Percentiles rank a stretch among this genome's conserved stretches.
Evolutionary conservation across 2,329 filamentous ascomycete genomes (phyloP).

Genomic region (Grosmannia huntii): DNA sequence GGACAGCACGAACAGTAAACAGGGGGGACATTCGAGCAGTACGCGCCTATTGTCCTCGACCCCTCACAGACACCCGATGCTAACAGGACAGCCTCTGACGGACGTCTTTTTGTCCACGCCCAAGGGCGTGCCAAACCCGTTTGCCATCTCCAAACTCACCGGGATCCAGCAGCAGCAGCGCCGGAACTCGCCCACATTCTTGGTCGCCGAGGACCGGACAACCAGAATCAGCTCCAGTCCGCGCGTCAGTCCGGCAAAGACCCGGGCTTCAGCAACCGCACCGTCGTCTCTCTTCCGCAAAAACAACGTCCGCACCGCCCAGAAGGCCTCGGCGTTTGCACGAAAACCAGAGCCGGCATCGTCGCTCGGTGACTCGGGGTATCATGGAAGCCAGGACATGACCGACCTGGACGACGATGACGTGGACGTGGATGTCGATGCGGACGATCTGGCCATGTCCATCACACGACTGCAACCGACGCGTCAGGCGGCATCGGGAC

Average conservation of each 20-base stretch:
- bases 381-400: constrained; percentile 52
- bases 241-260: constrained; percentile 19
- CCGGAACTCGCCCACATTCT: constrained; percentile 22
- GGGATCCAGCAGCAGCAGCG: constrained; percentile 36
- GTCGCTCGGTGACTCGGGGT: constrained; percentile 51
- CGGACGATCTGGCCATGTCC: constrained; percentile 6
- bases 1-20: constrained; percentile 51
- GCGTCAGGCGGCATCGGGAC: background rate
- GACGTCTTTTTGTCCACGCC: constrained; percentile 44
- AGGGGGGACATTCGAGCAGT: constrained; percentile 49
- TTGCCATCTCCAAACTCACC: constrained; percentile 30
- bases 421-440: background rate
- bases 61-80: background rate
- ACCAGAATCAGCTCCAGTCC: constrained; percentile 19
- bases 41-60: constrained; percentile 20
- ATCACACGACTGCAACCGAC: background rate
- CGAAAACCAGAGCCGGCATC: constrained; percentile 15
- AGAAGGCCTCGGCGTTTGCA: background rate
- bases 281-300: background rate
- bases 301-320: background rate
- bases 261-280: constrained; percentile 5
- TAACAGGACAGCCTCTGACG: constrained; percentile 38
- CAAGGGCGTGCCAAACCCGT: constrained; percentile 40
- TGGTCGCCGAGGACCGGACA: constrained; percentile 41
- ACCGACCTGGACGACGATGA: constrained; percentile 13